Percentiles rank a stretch among this genome's conserved stretches.
phyloP scores from a whole-genome alignment of 23 red algal genomes.

The Agarophyton chilense region DNA sequence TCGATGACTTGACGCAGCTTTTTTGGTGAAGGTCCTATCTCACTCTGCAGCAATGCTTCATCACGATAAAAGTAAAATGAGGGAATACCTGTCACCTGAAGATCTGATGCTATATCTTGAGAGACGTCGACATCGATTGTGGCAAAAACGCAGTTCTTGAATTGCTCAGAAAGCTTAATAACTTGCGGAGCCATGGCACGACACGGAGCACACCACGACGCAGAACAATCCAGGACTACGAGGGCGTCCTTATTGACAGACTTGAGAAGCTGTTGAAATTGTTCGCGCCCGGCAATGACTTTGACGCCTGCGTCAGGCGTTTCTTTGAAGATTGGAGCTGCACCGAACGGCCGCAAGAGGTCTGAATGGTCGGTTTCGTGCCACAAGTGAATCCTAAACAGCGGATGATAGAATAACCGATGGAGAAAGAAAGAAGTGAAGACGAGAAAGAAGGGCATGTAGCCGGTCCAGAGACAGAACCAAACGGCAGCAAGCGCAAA shows the following conservation, averaged over 20 bases:
- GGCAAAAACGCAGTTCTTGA: constrained; percentile 60
- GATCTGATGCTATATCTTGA: constrained; percentile 64
- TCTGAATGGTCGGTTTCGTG: constrained; percentile 1
- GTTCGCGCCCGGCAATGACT: constrained; percentile 14
- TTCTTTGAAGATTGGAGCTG: constrained; percentile 27
- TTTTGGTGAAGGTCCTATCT: constrained; percentile 51
- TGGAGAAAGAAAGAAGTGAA: constrained; percentile 27
- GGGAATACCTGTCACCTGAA: constrained; percentile 77
- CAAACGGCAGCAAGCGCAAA: constrained; percentile 47
- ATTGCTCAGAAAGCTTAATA: constrained; percentile 67
- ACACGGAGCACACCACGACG: constrained; percentile 97
- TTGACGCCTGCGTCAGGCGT: constrained; percentile 31
- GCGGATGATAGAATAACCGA: constrained; percentile 32
- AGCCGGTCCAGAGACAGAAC: constrained; percentile 29
- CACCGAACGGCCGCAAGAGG: constrained; percentile 39
- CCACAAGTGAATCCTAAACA: constrained; percentile 55
- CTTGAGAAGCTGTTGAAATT: constrained; percentile 37
- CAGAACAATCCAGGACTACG: constrained; percentile 88
- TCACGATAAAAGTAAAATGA: constrained; percentile 85
- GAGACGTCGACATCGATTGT: constrained; percentile 95
- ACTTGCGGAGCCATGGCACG: constrained; percentile 82
- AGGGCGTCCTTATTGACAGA: constrained; percentile 25
- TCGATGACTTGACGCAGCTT: constrained; percentile 56
- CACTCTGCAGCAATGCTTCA: constrained; percentile 64
- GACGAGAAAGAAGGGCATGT: background rate